Percentiles rank a stretch among this genome's conserved stretches.
Conservation (phyloP, 1,139 yeast species). For the Kluyveromyces marxianus region DNA sequence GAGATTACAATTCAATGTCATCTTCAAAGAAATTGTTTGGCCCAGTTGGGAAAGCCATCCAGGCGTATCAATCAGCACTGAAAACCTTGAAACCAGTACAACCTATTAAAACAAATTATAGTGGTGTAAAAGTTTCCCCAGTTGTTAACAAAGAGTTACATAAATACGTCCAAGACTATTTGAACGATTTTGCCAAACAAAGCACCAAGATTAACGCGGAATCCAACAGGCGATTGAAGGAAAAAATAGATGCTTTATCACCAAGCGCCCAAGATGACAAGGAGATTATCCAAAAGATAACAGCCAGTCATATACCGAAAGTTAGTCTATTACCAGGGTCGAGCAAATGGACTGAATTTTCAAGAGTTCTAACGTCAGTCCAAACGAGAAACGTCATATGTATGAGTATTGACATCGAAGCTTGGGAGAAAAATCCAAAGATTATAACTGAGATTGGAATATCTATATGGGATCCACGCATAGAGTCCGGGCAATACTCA, state of each 20-base stretch:
- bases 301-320: conserved; percentile 13
- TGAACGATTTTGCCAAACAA: background rate
- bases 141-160: background rate
- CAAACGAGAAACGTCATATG: conserved; percentile 33
- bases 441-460: conserved; percentile 62
- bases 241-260: conserved; percentile 2
- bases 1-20: background rate
- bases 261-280: background rate
- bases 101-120: background rate
- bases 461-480: conserved; percentile 54
- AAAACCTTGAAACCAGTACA: background rate
- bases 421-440: conserved; percentile 44
- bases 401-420: conserved; percentile 59
- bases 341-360: conserved; percentile 20
- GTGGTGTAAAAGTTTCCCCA: no score
- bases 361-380: conserved; percentile 20
- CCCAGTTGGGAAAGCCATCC: background rate
- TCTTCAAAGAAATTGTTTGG: background rate
- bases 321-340: conserved; percentile 19
- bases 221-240: background rate
- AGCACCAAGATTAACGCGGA: background rate
- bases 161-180: conserved; percentile 2
- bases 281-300: conserved; percentile 1
- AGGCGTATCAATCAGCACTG: background rate
- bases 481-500: conserved; percentile 10